A percentile compares a stretch with the other conserved stretches of the same genome.
phyloP scores from a whole-genome alignment of 2,329 filamentous ascomycete species.

The Scedosporium aurantiacum region DNA sequence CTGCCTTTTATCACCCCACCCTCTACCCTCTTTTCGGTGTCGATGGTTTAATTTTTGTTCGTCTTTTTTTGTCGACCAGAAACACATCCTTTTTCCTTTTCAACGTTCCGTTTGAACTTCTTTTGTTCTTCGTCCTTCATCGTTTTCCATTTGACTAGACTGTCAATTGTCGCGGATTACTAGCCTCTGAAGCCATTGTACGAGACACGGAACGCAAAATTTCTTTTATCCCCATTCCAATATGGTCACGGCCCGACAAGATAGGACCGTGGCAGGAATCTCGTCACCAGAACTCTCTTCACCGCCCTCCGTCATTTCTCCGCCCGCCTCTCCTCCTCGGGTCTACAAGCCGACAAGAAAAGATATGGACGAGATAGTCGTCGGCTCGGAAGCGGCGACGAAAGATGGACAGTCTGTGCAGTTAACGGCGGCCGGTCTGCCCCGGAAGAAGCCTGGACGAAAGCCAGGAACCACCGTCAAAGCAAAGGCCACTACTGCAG shows the following conservation, averaged over 20 bases:
- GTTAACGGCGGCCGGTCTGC: constrained; percentile 46
- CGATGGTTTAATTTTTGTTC: no score
- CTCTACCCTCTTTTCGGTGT: no score
- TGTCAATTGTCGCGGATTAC: no score
- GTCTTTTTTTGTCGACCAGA: no score
- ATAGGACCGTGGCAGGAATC: constrained; percentile 27
- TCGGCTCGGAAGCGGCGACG: constrained; percentile 26
- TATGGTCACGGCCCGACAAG: constrained; percentile 1
- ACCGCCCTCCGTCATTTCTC: constrained; percentile 38
- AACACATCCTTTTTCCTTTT: no score
- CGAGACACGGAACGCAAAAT: neutral
- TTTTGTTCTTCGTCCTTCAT: neutral
- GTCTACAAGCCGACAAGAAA: constrained; percentile 17
- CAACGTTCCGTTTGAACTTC: neutral
- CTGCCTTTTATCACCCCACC: no score
- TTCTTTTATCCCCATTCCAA: neutral
- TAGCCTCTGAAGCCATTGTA: neutral
- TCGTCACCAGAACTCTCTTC: constrained; percentile 41
- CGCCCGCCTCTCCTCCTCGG: constrained; percentile 34
- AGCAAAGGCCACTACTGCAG: constrained; percentile 21
- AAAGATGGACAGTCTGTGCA: constrained; percentile 31
- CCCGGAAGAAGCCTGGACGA: constrained; percentile 53
- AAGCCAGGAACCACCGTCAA: constrained; percentile 49
- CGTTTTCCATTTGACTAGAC: no score
- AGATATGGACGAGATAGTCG: constrained; percentile 40